Evolutionary conservation across 1,284 basidiomycete species (phyloP), one percentile per base, ranked within the genome.

Genomic region (Ganoderma sp.): DNA sequence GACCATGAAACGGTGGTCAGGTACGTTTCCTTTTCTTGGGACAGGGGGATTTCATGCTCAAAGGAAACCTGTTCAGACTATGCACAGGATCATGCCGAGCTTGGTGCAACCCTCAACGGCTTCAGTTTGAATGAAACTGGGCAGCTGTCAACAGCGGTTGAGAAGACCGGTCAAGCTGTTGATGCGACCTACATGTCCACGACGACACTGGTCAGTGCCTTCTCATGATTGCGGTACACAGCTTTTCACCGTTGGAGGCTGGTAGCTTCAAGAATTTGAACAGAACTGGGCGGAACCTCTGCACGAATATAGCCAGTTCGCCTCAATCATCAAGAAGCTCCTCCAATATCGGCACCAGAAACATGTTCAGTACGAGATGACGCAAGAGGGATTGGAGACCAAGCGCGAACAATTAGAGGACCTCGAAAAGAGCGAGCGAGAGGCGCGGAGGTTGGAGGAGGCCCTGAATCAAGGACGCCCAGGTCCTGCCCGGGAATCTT

Each of bases 281-380:
- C 89, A 95, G 77, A 92, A 90, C 75, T 98, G 96, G 85, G 95
- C 95, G 17, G 98, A 99, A 78, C 98, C 98, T 2, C 80, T 99
- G 62, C 94, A 98, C 76, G 97, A 98, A 78, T 99, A 99, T 80
- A 85, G 91, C 48, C 97, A 99, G 79, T 99, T 99, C 78, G 96
- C 94, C 9, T 84, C 87, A 14, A 96, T 99, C 75, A 98, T 99
- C 82, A 97, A 95, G 83, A 93, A 94, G 76, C 84, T 99, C 28
- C 88, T 99, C 62, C 90, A 90, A 0, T 99, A 98, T 82, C 91
- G 98, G 41, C 98, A 99, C 79, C 95, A 97, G 81, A 99, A 99
- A 81, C 97, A 99, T 74, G 93, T 97, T 12, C 98, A 99, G 79
- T 97, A 93, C 76, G 98, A 99, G 81, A 92, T 98, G 85, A 97